phyloP scores from a whole-genome alignment of 345 rosid species.

The Alliaria petiolata region DNA sequence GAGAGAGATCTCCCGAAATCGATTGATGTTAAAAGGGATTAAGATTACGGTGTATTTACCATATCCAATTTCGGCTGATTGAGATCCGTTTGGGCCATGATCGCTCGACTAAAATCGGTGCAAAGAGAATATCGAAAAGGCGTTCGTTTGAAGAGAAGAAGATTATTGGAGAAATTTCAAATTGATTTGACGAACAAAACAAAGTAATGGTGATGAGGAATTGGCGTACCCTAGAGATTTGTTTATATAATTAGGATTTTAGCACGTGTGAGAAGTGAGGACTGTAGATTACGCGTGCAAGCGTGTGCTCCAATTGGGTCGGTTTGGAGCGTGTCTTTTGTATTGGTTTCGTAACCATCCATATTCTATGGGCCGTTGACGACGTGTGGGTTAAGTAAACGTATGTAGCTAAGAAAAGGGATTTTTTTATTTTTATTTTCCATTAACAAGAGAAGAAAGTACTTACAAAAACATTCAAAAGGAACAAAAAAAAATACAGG shows the following conservation, averaged over 20 bases:
- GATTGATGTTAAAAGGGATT: background rate
- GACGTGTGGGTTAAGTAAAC: conserved; percentile 30
- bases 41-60: conserved; percentile 2
- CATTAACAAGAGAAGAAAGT: no score
- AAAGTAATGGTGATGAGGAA: conserved; percentile 20
- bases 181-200: conserved; percentile 26
- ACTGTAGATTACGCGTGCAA: background rate
- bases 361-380: conserved; percentile 28
- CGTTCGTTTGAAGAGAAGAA: background rate
- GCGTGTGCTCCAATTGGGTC: conserved; percentile 7
- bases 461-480: no score
- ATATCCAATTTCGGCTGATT: conserved; percentile 27
- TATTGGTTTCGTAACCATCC: conserved; percentile 8
- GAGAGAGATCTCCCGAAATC: background rate
- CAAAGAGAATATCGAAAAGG: background rate
- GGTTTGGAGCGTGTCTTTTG: background rate
- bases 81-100: conserved; percentile 34
- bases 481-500: no score
- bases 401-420: conserved; percentile 25
- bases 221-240: background rate
- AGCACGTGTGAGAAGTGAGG: conserved; percentile 28
- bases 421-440: no score
- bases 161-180: background rate
- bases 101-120: background rate
- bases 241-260: background rate